Evolutionary conservation across 2,329 filamentous ascomycete genomes (phyloP), one percentile per base, ranked within the genome.

Genomic region (Orbilia blumenaviensis): DNA sequence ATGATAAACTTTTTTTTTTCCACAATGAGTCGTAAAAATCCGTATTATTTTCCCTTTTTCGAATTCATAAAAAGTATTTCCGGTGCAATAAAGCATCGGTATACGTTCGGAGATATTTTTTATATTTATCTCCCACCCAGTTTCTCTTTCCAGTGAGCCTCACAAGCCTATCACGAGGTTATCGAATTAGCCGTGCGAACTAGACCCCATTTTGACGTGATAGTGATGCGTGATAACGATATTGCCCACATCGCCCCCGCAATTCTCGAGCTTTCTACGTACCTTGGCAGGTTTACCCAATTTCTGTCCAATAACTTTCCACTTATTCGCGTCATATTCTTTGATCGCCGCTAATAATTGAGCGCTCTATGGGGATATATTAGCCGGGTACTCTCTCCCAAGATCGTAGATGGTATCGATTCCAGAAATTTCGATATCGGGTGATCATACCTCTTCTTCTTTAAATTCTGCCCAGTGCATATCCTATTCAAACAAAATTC

Each of bases 381-480:
- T 78, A 78, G 78, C 66, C 80, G 78, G 78, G n/a, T n/a, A n/a
- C n/a, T n/a, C 79, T 29, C 29, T 25, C 81, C 78, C 80, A 80
- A 74, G 77, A 52, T 72, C 14, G 48, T 60, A 60, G 32, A 66
- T n/a, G n/a, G n/a, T n/a, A n/a, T n/a, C 21, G 42, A 52, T 32
- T 54, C 64, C 62, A 36, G 64, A 62, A 61, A 50, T 32, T 71
- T 64, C 29, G 54, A 46, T 29, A 36, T 61, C 32, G 38, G 52
- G 41, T 79, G 79, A 80, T 84, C 85, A 83, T 87, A 96, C 93
- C 89, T 97, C 95, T 82, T 98, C 93, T 85, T 97, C 94, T 58
- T 92, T 94, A 83, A 99, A 98, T 82, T 98, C 95, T 79, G 95
- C 95, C 83, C 98, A 98, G 82, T 99, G 95, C 95, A 99, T 99